Percentiles rank a stretch among this genome's conserved stretches.
Evolutionary conservation across 225 moss, liverwort and hornwort species (phyloP).

Genomic region (Physcomitrellopsis africana): DNA sequence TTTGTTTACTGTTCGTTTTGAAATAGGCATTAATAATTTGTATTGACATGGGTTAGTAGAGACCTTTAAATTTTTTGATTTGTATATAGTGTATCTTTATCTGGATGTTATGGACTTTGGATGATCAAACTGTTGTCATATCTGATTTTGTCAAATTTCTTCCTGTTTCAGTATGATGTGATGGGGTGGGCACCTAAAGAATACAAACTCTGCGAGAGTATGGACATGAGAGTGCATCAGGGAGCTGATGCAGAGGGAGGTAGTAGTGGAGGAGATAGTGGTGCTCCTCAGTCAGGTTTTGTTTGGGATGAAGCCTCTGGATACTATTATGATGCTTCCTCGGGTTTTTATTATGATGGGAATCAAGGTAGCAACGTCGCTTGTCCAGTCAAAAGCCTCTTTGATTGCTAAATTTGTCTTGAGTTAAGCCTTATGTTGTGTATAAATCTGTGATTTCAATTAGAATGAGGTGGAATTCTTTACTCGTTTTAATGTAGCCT

Average conservation of each 20-base stretch:
- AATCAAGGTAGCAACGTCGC: constrained; percentile 63
- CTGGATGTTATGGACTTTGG: background rate
- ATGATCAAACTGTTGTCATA: background rate
- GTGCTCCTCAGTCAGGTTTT: constrained; percentile 92
- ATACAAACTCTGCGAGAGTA: constrained; percentile 81
- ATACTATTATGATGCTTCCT: constrained; percentile 95
- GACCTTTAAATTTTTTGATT: background rate
- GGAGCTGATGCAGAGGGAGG: constrained; percentile 42
- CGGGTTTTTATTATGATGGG: constrained; percentile 98
- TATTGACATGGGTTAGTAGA: background rate
- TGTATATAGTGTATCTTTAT: background rate
- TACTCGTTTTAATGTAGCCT: background rate
- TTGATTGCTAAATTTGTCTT: constrained; percentile 6
- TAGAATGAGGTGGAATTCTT: background rate
- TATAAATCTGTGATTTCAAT: background rate
- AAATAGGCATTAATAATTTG: no score
- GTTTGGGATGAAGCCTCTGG: constrained; percentile 99
- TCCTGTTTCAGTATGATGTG: constrained; percentile 83
- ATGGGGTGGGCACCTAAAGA: constrained; percentile 98
- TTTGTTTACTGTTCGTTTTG: no score
- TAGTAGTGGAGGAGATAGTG: constrained; percentile 51
- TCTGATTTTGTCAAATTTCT: constrained; percentile 21
- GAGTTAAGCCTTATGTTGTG: background rate
- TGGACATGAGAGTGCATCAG: constrained; percentile 41
- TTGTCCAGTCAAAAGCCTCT: background rate